These are phyloP conservation scores for Coleophoma crateriformis DNA, from an alignment of 2,329 filamentous ascomycete species.

Conservation along the genomic window DNA sequence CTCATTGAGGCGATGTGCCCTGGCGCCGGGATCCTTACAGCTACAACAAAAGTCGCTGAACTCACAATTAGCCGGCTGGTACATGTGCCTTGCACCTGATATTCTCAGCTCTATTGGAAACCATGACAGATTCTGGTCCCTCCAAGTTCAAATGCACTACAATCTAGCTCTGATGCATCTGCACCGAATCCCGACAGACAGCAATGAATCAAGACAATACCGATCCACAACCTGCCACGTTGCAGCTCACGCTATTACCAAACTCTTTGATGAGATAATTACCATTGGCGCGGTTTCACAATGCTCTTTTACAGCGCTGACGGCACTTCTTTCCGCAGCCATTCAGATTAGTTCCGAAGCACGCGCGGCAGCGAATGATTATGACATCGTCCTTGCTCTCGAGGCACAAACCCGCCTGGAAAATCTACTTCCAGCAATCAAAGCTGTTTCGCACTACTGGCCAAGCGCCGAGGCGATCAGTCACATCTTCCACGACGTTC, in stretches of 20 bases:
- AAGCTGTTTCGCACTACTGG: conserved; percentile 4
- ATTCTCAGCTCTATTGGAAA: neutral
- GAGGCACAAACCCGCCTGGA: conserved; percentile 2
- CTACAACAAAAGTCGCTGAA: neutral
- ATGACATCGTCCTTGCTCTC: conserved; percentile 1
- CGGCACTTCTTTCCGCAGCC: conserved; percentile 1
- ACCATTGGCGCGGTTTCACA: neutral
- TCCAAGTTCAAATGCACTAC: conserved; percentile 6
- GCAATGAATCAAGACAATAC: neutral
- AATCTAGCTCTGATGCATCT: conserved; percentile 4
- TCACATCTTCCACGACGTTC: neutral
- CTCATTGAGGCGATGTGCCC: neutral
- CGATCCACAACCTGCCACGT: neutral
- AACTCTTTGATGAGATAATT: conserved; percentile 1
- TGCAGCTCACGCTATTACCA: neutral
- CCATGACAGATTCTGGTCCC: neutral
- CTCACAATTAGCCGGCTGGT: conserved; percentile 1
- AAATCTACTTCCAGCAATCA: conserved; percentile 1
- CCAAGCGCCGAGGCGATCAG: conserved; percentile 5
- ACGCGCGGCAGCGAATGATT: neutral
- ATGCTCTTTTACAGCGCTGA: conserved; percentile 4
- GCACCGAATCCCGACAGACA: neutral
- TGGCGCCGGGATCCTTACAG: neutral
- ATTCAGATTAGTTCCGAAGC: conserved; percentile 4
- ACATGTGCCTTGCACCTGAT: conserved; percentile 1